Conservation (phyloP, 257 asterid genomes). For the Jasminum sambac region DNA sequence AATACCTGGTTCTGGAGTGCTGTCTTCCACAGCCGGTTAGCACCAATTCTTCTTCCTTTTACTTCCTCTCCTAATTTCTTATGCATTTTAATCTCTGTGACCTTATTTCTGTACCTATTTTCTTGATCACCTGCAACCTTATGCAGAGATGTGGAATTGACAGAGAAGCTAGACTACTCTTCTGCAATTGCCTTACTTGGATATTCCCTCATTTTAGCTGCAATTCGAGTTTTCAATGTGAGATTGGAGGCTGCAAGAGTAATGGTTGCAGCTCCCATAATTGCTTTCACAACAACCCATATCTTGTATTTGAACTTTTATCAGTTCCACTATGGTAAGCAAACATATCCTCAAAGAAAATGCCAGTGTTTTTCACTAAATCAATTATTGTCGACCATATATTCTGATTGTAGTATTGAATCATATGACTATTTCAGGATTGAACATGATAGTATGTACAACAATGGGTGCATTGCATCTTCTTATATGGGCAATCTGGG, state of each 20-base stretch:
- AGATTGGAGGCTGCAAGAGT: slow-evolving; percentile 78
- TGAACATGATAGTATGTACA: slow-evolving; percentile 68
- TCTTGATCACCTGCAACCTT: not conserved
- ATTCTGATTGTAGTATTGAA: not conserved
- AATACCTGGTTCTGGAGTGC: slow-evolving; percentile 88
- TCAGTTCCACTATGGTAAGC: slow-evolving; percentile 62
- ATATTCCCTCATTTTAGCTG: slow-evolving; percentile 65
- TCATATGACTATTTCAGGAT: slow-evolving; percentile 44
- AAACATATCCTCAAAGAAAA: not conserved
- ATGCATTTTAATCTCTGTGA: not conserved
- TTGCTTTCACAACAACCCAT: slow-evolving; percentile 74
- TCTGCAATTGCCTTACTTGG: slow-evolving; percentile 78
- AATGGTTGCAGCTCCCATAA: slow-evolving; percentile 81
- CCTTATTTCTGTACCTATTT: not conserved
- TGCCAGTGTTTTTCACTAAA: not conserved
- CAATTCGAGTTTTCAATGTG: slow-evolving; percentile 61
- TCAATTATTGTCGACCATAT: not conserved
- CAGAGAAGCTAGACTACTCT: slow-evolving; percentile 79
- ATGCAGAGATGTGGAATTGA: slow-evolving; percentile 78
- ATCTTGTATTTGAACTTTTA: slow-evolving; percentile 74
- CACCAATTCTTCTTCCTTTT: slow-evolving; percentile 8
- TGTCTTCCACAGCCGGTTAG: slow-evolving; percentile 80
- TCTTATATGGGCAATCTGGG: slow-evolving; percentile 76
- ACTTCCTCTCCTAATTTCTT: slow-evolving; percentile 2
- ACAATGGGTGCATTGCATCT: slow-evolving; percentile 56